Evolutionary conservation across 2,329 filamentous ascomycete species (phyloP).

Genomic region (Ascochyta viciae-villosae): DNA sequence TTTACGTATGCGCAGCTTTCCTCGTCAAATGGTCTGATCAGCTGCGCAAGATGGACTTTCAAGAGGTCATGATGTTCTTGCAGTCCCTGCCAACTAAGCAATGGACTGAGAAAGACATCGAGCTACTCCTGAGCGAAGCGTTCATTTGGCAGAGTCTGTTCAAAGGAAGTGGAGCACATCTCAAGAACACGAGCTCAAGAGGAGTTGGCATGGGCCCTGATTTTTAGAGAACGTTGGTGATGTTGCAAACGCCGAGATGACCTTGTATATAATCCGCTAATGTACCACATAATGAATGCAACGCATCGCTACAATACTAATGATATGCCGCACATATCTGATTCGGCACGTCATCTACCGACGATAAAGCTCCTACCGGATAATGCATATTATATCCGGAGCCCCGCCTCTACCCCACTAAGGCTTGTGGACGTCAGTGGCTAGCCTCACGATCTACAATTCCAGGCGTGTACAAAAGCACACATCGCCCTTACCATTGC

Average conservation of each 20-base stretch:
- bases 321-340: neutral
- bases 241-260: slow-evolving; percentile 22
- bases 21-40: slow-evolving; percentile 98
- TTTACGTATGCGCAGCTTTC: slow-evolving; percentile 98
- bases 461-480: slow-evolving; percentile 26
- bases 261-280: slow-evolving; percentile 19
- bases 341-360: slow-evolving; percentile 6
- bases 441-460: slow-evolving; percentile 34
- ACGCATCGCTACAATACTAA: neutral
- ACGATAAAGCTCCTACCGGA: slow-evolving; percentile 2
- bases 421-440: slow-evolving; percentile 8
- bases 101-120: slow-evolving; percentile 99
- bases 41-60: slow-evolving; percentile 94
- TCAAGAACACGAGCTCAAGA: slow-evolving; percentile 56
- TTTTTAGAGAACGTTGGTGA: slow-evolving; percentile 25
- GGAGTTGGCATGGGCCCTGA: slow-evolving; percentile 51
- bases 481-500: neutral
- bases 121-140: slow-evolving; percentile 91
- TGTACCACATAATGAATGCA: slow-evolving; percentile 10
- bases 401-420: slow-evolving; percentile 17
- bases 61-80: slow-evolving; percentile 99
- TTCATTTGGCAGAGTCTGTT: slow-evolving; percentile 99
- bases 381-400: slow-evolving; percentile 12
- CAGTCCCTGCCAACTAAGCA: slow-evolving; percentile 90
- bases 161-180: slow-evolving; percentile 89